Percentiles rank a stretch among this genome's conserved stretches.
Conservation (phyloP, 257 asterid genomes). For the Nicotiana tabacum region DNA sequence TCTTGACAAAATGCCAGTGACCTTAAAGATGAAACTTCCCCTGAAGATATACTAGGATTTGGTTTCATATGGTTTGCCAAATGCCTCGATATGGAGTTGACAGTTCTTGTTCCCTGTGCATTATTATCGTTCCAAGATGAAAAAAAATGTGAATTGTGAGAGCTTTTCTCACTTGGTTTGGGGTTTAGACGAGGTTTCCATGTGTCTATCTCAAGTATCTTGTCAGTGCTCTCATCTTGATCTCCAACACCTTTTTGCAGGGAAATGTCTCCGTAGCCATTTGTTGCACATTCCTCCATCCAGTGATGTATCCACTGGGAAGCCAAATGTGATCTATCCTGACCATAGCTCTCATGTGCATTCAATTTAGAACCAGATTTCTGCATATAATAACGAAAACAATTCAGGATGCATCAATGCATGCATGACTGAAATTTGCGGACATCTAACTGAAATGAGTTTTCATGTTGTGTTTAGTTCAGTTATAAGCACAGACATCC, state of each 20-base stretch:
- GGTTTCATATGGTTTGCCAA: constrained; percentile 49
- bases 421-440: background rate
- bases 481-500: background rate
- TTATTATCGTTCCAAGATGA: constrained; percentile 47
- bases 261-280: constrained; percentile 25
- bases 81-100: constrained; percentile 30
- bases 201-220: constrained; percentile 82
- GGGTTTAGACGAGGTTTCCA: constrained; percentile 60
- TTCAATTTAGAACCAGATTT: constrained; percentile 41
- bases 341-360: constrained; percentile 17
- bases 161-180: constrained; percentile 26
- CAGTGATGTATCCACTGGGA: constrained; percentile 67
- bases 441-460: background rate
- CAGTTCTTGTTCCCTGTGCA: constrained; percentile 30
- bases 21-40: constrained; percentile 49
- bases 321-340: constrained; percentile 34
- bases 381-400: constrained; percentile 35
- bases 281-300: constrained; percentile 71
- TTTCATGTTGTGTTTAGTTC: background rate
- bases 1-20: constrained; percentile 40
- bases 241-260: constrained; percentile 3
- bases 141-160: constrained; percentile 33
- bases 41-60: constrained; percentile 71
- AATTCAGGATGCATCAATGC: background rate
- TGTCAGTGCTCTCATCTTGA: constrained; percentile 67